Percentiles rank a stretch among this genome's conserved stretches.
Evolutionary conservation across 1,284 basidiomycete species (phyloP).

Genomic region (Phlebopus sp.): DNA sequence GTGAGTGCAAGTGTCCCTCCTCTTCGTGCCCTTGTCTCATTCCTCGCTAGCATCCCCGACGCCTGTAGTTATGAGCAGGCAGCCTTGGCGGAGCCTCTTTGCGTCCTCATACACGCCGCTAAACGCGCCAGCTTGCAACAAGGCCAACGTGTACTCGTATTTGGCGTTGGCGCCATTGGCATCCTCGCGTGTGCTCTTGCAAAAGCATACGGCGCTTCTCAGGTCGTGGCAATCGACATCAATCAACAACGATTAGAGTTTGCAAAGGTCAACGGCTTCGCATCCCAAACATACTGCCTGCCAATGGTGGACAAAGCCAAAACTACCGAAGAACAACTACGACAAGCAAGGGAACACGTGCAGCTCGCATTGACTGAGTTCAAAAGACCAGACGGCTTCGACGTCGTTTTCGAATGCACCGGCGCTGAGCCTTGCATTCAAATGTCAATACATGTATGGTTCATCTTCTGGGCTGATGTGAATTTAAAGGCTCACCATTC

Average conservation of each 20-base stretch:
- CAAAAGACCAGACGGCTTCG: constrained; percentile 75
- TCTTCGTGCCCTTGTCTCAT: constrained; percentile 11
- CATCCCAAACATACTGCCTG: constrained; percentile 68
- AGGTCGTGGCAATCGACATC: constrained; percentile 82
- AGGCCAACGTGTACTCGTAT: constrained; percentile 77
- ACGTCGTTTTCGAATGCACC: constrained; percentile 92
- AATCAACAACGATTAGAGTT: constrained; percentile 80
- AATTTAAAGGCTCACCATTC: constrained; percentile 14
- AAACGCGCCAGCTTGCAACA: constrained; percentile 60
- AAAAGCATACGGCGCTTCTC: constrained; percentile 65
- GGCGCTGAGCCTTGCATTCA: constrained; percentile 91
- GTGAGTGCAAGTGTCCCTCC: constrained; percentile 46
- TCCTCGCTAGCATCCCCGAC: constrained; percentile 65
- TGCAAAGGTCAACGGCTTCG: constrained; percentile 72
- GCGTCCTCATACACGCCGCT: constrained; percentile 83
- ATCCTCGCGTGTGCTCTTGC: constrained; percentile 83
- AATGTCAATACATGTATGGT: constrained; percentile 77
- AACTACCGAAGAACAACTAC: constrained; percentile 63
- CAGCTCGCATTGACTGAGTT: constrained; percentile 55
- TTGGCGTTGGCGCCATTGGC: constrained; percentile 91
- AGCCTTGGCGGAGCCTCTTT: constrained; percentile 88
- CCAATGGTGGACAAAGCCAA: constrained; percentile 48
- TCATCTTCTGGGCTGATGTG: constrained; percentile 13
- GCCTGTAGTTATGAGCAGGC: constrained; percentile 74
- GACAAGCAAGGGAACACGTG: constrained; percentile 61